Evolutionary conservation across 805 yeast genomes (phyloP).

Genomic region (Metschnikowia matae): DNA sequence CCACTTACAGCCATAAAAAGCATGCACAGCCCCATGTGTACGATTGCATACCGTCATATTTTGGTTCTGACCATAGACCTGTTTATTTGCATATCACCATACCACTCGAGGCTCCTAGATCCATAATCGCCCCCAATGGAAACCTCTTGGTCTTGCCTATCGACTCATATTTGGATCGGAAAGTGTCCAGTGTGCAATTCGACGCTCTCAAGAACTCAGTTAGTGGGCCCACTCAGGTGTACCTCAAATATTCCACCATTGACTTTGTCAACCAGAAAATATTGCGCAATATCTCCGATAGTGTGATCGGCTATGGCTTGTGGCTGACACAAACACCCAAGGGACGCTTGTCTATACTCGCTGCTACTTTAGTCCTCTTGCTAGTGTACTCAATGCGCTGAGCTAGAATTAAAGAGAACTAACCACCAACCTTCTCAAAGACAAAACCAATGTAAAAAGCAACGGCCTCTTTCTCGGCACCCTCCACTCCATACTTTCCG

Average conservation of each 20-base stretch:
- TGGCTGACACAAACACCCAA: conserved; percentile 32
- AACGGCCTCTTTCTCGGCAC: conserved; percentile 84
- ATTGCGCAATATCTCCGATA: conserved; percentile 28
- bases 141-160: conserved; percentile 14
- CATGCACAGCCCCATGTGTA: conserved; percentile 40
- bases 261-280: conserved; percentile 26
- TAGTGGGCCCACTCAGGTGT: conserved; percentile 40
- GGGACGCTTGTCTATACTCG: conserved; percentile 29
- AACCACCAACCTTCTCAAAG: conserved; percentile 54
- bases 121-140: conserved; percentile 16
- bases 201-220: conserved; percentile 18
- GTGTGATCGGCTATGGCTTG: conserved; percentile 29
- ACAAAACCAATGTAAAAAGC: conserved; percentile 85
- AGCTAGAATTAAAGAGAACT: not conserved
- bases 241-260: conserved; percentile 31
- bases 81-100: conserved; percentile 53
- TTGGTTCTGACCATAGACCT: conserved; percentile 77
- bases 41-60: conserved; percentile 43
- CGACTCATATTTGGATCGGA: conserved; percentile 5
- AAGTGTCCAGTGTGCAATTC: conserved; percentile 6
- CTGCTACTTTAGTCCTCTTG: conserved; percentile 14
- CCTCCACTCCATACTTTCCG: conserved; percentile 83
- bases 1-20: conserved; percentile 29
- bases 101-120: conserved; percentile 40
- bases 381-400: conserved; percentile 1